Base-by-base conservation (phyloP, 2,329 filamentous ascomycete genomes). In the Botrytis deweyae region DNA sequence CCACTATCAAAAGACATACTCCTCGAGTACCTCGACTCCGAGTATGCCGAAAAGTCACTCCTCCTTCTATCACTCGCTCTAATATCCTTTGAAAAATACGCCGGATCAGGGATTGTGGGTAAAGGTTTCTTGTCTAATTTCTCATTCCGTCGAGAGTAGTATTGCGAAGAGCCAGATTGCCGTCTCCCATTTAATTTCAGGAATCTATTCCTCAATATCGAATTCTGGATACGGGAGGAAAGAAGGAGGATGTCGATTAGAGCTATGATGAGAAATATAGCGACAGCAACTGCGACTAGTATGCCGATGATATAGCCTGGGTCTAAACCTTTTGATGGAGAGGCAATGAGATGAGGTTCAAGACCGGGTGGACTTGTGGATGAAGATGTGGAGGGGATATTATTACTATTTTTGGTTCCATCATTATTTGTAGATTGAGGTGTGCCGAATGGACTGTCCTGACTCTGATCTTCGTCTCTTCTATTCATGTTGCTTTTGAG, bases 401-500 rank as follows among this genome's bases (percentile, higher is more conserved):
- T 66, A 66, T 36, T 44, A 58, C 36, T 49, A 44, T 36, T 55
- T 40, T 7, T 58, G 9, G 38, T 66, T 58, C 46, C 61, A 46
- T 29, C 18, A 33, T 58, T 46, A 65, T 38, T 22, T 58, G 29
- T 42, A 40, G 38, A 44, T 42, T 12, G 70, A 65, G 59, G 70
- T 66, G 2, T 72, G 20, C 61, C 61, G n/a, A 38, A 66, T n/a
- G 61, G 36, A 58, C 61, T 58, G 18, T 58, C 44, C 46, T 66
- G 46, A 46, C 46, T 72, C 40, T 72, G 61, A 33, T 72, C 70
- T 66, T 69, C 66, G 10, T 46, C 29, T 42, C 58, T 63, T 29
- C 12, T 55, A 18, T 20, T 25, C 59, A 55, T 42, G n/a, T 52
- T 58, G 12, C 61, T 66, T 38, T 44, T 44, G 16, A 22, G 33